Evolutionary conservation across 2,329 filamentous ascomycete genomes (phyloP), one percentile per base, ranked within the genome.

Genomic region (Hyphodiscus sp.): DNA sequence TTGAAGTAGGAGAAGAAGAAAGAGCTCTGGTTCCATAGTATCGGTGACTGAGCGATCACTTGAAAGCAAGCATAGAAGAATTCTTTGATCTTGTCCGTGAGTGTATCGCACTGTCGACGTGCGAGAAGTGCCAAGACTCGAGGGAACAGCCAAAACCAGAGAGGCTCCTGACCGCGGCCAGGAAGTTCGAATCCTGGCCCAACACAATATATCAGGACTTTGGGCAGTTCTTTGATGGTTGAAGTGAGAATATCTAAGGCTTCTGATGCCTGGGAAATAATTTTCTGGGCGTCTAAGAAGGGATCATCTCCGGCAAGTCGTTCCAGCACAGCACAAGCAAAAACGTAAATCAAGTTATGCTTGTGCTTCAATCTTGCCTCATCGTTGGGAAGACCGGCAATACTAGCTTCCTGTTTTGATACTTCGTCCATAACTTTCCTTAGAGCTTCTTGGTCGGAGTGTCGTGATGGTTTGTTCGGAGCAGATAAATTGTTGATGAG

Each of bases 301-400:
- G 82, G 83, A 61, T 91, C 82, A 62, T 90, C 81, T 65, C 81
- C 77, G 59, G 78, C 77, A 46, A 88, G 76, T 45, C 77, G 78
- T 61, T 91, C 87, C 13, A 96, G 75, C 20, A 90, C 87, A 54
- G 89, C 87, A 65, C 88, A 85, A 48, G 86, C 78, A 62, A 94
- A 87, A 58, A 96, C 87, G 65, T 88, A 91, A 50, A 96, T 85
- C 48, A 96, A 79, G 70, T 91, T 87, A 63, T 91, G 86, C 62
- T 95, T 92, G 67, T 95, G 85, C 49, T 85, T 79, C 45, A 87
- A 71, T 60, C 87, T 84, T 45, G 87, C 83, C 58, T 85, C 80
- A 1, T 76, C 65, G 13, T 81, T 78, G 30, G 71, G 56, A 45
- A 72, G 69, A 43, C 69, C 71, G 41, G 70, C 66, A 45, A 69